phyloP scores from a whole-genome alignment of 805 yeast genomes.

The Lachancea sp. region DNA sequence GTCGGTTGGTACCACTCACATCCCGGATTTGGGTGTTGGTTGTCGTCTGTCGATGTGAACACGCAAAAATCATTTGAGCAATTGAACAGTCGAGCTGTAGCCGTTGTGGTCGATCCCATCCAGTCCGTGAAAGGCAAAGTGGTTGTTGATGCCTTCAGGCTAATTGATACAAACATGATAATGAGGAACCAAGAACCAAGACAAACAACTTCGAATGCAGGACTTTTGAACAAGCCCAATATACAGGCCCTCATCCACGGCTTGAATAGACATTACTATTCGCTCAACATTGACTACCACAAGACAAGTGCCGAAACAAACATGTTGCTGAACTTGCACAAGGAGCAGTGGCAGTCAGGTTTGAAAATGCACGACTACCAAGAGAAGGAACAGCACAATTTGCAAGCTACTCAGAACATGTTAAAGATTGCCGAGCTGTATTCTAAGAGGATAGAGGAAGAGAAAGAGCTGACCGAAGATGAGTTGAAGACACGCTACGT shows the following conservation, averaged over 20 bases:
- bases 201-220: conserved; percentile 93
- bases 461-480: conserved; percentile 78
- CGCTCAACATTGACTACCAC: conserved; percentile 88
- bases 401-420: conserved; percentile 67
- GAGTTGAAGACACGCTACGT: conserved; percentile 93
- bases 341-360: conserved; percentile 94
- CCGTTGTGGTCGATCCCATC: conserved; percentile 97
- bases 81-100: conserved; percentile 91
- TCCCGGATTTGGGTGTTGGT: conserved; percentile 99
- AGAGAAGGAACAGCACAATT: conserved; percentile 67
- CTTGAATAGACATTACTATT: conserved; percentile 91
- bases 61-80: conserved; percentile 98
- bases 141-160: conserved; percentile 95
- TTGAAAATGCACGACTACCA: conserved; percentile 70
- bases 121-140: conserved; percentile 98
- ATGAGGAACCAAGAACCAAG: conserved; percentile 98
- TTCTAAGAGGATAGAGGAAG: conserved; percentile 85
- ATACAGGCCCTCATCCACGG: conserved; percentile 97
- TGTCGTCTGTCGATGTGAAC: conserved; percentile 93
- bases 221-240: conserved; percentile 90
- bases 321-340: conserved; percentile 90
- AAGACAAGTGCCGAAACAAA: conserved; percentile 88
- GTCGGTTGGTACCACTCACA: conserved; percentile 99
- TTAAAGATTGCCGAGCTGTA: conserved; percentile 87
- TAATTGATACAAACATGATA: conserved; percentile 77